Base-by-base conservation (phyloP, 2,329 filamentous ascomycete genomes). In the Fusarium sp. region DNA sequence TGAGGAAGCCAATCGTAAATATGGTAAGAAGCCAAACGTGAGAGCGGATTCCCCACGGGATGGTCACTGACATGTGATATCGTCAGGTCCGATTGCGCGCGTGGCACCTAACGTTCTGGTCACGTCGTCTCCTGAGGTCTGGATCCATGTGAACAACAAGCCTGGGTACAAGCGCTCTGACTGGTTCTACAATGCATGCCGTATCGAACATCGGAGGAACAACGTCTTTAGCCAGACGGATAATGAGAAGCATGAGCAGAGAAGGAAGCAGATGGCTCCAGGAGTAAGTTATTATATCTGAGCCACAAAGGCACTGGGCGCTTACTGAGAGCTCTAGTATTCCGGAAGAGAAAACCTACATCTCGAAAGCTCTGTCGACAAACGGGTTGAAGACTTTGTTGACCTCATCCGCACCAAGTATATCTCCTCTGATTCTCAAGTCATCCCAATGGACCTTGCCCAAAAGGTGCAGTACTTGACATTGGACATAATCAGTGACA, bases 201-300 rank as follows among this genome's bases (percentile, higher is more conserved):
- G 83, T 4, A 79, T 87, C 28, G 84, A 89, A 62, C 81, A 84
- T 6, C 82, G 82, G 1, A 78, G 80, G 6, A 85, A 89, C 70
- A 88, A 86, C 58, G 79, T 89, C 36, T 88, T 90, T 62, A 85
- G 81, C 2, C 81, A 86, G 68, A 82, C 82, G 6, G 80, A 88
- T 61, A 85, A 83, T 43, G 80, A 79, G 6, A 81, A 81, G 43
- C 88, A 90, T 66, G 77, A 81, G 2, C 66, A 70, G 16, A 72
- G 84, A 37, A 79, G 84, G 18, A 84, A 83, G 69, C 85, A 87
- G 65, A 84, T 89, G 80, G 81, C 83, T 4, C 79, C 84, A 2
- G 88, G 85, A 1, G 87, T 86, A 78, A 62, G 80, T n/a, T 12
- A 23, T 4, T 23, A 23, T 23, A 23, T 23, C 23, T 27, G 3